phyloP scores from a whole-genome alignment of 1,139 yeast genomes.

The Zygosaccharomyces sapae region DNA sequence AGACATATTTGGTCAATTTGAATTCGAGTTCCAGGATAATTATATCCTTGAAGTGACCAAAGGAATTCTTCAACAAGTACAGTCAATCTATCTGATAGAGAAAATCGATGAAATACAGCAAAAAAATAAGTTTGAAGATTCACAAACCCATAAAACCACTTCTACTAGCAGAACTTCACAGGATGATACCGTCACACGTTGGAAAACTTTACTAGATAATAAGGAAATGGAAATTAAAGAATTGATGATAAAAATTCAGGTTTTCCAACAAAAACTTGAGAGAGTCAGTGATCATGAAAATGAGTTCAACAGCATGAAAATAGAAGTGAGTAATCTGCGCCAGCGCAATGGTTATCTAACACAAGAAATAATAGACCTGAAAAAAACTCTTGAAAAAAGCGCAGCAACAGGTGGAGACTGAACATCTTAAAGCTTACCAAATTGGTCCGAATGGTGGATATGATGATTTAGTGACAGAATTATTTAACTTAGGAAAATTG shows the following conservation, averaged over 20 bases:
- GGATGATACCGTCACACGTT: background rate
- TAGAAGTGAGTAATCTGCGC: background rate
- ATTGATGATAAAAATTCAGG: background rate
- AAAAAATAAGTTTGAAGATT: background rate
- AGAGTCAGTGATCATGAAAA: background rate
- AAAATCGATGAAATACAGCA: background rate
- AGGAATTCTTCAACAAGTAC: background rate
- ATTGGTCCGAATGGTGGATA: constrained; percentile 5
- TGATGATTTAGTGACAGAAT: constrained; percentile 6
- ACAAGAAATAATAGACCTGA: background rate
- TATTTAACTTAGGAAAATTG: constrained; percentile 11
- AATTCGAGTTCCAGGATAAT: background rate
- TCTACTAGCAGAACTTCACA: background rate
- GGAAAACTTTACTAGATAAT: background rate
- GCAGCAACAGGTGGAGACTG: constrained; percentile 1
- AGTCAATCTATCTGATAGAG: background rate
- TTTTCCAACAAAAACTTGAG: background rate
- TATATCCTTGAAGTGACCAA: background rate
- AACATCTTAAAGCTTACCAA: constrained; percentile 3
- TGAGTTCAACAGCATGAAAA: background rate
- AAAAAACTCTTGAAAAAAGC: constrained; percentile 1
- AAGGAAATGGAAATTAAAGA: constrained; percentile 1
- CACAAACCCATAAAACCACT: background rate
- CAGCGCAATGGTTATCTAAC: background rate
- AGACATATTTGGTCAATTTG: constrained; percentile 1